Percentiles rank a stretch among this genome's conserved stretches.
These are phyloP conservation scores for Akanthomyces lecanii DNA, from an alignment of 2,329 filamentous ascomycete species.

Conservation along the genomic window DNA sequence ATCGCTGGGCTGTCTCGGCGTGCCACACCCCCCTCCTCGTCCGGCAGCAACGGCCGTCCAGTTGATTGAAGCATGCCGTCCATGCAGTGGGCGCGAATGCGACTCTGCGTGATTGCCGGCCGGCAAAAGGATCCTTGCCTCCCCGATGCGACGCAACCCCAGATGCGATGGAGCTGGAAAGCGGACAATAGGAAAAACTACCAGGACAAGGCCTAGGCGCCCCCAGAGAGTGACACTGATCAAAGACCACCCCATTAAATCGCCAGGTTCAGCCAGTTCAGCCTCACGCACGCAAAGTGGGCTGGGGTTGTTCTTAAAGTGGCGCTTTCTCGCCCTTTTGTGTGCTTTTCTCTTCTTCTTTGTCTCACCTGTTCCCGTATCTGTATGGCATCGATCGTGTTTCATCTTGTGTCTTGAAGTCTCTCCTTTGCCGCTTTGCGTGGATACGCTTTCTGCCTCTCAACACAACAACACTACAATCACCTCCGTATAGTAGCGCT, in stretches of 20 bases:
- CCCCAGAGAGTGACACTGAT: not conserved
- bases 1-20: not conserved
- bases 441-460: not conserved
- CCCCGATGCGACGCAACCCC: not conserved
- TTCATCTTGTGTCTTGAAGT: not conserved
- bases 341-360: not conserved
- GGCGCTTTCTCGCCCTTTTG: slow-evolving; percentile 10
- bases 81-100: not conserved
- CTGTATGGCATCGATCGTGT: not conserved
- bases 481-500: no score
- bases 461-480: no score
- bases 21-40: not conserved
- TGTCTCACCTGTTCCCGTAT: slow-evolving; percentile 3
- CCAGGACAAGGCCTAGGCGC: not conserved
- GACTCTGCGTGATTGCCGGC: not conserved
- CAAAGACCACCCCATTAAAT: slow-evolving; percentile 7
- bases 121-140: not conserved
- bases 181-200: slow-evolving; percentile 12
- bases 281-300: slow-evolving; percentile 14
- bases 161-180: not conserved
- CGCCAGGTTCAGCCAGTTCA: slow-evolving; percentile 15
- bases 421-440: not conserved
- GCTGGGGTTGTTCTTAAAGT: slow-evolving; percentile 9
- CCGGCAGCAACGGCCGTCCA: not conserved
- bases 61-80: not conserved